These are phyloP conservation scores for Arthrobotrys iridis DNA, from an alignment of 2,329 filamentous ascomycete genomes.

Conservation along the genomic window DNA sequence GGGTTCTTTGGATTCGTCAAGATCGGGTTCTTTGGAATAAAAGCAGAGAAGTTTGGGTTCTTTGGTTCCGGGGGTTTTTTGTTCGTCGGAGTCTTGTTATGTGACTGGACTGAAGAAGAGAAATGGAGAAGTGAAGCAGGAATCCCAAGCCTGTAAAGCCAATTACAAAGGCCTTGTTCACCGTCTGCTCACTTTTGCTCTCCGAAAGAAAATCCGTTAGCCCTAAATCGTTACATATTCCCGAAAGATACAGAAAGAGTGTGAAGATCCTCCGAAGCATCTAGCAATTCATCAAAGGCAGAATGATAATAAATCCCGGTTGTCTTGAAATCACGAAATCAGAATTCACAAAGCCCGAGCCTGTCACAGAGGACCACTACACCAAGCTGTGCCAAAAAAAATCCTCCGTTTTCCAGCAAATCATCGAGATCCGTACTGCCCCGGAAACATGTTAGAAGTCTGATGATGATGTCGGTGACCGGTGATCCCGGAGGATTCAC, in stretches of 20 bases:
- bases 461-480: conserved; percentile 48
- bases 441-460: conserved; percentile 40
- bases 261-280: conserved; percentile 29
- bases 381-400: conserved; percentile 19
- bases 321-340: not conserved
- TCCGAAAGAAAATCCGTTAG: conserved; percentile 53
- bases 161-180: conserved; percentile 19
- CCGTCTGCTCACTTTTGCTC: conserved; percentile 23
- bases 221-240: conserved; percentile 50
- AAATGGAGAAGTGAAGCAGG: conserved; percentile 28
- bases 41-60: conserved; percentile 21
- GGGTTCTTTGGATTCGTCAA: conserved; percentile 53
- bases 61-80: conserved; percentile 48
- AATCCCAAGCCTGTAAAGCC: conserved; percentile 6
- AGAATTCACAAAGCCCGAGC: not conserved
- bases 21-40: conserved; percentile 46
- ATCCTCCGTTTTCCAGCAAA: conserved; percentile 27
- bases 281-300: conserved; percentile 16
- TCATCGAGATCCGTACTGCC: conserved; percentile 46
- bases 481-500: not conserved
- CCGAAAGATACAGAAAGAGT: conserved; percentile 42
- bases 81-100: conserved; percentile 35
- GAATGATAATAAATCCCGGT: not conserved
- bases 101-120: conserved; percentile 34
- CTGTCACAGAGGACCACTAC: conserved; percentile 13